Percentiles rank a stretch among this genome's conserved stretches.
Evolutionary conservation across 345 rosid genomes (phyloP).

Genomic region (Arabidopsis suecica): DNA sequence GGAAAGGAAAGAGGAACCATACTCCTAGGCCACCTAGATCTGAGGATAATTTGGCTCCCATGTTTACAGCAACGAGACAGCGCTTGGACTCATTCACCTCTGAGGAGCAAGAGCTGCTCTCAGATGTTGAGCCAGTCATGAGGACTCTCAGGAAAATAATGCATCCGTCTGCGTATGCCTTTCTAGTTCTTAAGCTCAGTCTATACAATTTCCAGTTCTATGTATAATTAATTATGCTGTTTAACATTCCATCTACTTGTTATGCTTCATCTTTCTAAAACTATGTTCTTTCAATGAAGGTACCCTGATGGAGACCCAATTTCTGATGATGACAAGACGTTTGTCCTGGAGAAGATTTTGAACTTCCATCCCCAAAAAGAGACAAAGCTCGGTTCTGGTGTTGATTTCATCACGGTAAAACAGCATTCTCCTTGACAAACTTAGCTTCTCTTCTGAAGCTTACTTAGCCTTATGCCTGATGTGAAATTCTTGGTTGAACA

Average conservation of each 20-base stretch:
- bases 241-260: neutral
- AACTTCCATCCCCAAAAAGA: conserved; percentile 81
- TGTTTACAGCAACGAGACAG: conserved; percentile 67
- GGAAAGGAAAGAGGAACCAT: conserved; percentile 64
- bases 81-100: conserved; percentile 81
- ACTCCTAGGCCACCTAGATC: conserved; percentile 56
- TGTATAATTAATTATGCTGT: neutral
- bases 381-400: conserved; percentile 70
- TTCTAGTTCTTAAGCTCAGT: conserved; percentile 12
- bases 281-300: conserved; percentile 53
- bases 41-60: conserved; percentile 47
- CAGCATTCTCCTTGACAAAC: neutral
- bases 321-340: conserved; percentile 68
- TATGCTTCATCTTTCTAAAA: conserved; percentile 21
- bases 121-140: conserved; percentile 73
- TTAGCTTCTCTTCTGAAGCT: conserved; percentile 13
- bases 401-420: conserved; percentile 77
- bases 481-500: conserved; percentile 18
- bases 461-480: conserved; percentile 9
- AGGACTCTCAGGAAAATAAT: conserved; percentile 61
- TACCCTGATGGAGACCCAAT: conserved; percentile 81
- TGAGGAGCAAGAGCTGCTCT: conserved; percentile 79
- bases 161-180: conserved; percentile 65
- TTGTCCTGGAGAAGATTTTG: conserved; percentile 65
- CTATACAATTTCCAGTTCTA: conserved; percentile 5